phyloP scores from a whole-genome alignment of 345 rosid genomes.

The Aquilaria sinensis region DNA sequence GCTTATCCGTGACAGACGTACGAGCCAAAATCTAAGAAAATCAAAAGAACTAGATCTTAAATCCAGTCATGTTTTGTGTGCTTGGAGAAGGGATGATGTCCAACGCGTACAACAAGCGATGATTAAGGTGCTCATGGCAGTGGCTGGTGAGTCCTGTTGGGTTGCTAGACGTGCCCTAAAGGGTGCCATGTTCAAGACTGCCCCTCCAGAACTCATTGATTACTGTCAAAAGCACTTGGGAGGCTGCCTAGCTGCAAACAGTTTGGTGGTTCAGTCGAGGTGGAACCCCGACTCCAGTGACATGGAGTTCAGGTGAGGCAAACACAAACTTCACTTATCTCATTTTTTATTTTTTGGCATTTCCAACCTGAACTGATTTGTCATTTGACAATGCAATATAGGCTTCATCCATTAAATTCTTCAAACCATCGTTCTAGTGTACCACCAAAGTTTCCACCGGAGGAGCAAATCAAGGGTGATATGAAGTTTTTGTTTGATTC shows the following conservation, averaged over 20 bases:
- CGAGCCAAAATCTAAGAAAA: background rate
- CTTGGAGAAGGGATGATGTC: conserved; percentile 49
- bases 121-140: conserved; percentile 41
- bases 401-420: conserved; percentile 33
- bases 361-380: background rate
- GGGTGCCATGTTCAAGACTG: conserved; percentile 42
- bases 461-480: conserved; percentile 43
- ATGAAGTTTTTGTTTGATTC: conserved; percentile 46
- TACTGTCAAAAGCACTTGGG: conserved; percentile 59
- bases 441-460: conserved; percentile 26
- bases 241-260: conserved; percentile 29
- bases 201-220: conserved; percentile 53
- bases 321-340: background rate
- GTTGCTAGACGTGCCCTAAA: conserved; percentile 50
- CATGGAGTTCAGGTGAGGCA: conserved; percentile 49
- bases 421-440: conserved; percentile 18
- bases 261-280: conserved; percentile 38
- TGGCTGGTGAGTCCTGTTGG: conserved; percentile 33
- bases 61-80: conserved; percentile 25
- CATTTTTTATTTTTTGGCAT: background rate
- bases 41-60: conserved; percentile 1
- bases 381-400: conserved; percentile 12
- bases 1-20: conserved; percentile 25
- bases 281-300: conserved; percentile 35
- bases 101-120: conserved; percentile 42